These are phyloP conservation scores for Cryptococcus wingfieldii DNA, from an alignment of 1,284 basidiomycete genomes.

Conservation along the genomic window DNA sequence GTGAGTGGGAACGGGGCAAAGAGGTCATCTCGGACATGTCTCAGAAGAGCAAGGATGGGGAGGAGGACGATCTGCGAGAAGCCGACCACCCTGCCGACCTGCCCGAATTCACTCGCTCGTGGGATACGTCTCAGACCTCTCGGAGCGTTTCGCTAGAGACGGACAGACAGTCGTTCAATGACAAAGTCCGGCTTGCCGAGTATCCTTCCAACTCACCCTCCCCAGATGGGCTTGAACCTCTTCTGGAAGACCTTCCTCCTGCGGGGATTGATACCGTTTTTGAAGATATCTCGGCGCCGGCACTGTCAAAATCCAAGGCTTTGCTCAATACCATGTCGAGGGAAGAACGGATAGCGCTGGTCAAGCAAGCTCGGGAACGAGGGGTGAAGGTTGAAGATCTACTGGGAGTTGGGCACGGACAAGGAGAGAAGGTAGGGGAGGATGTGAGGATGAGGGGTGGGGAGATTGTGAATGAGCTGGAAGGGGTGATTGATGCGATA, in stretches of 20 bases:
- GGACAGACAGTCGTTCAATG: not conserved
- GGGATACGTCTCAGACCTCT: slow-evolving; percentile 14
- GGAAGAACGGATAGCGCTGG: slow-evolving; percentile 33
- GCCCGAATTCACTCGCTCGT: slow-evolving; percentile 27
- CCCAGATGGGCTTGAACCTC: slow-evolving; percentile 2
- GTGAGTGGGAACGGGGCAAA: slow-evolving; percentile 30
- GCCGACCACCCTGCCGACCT: slow-evolving; percentile 1
- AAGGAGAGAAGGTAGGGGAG: not conserved
- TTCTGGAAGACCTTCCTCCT: slow-evolving; percentile 19
- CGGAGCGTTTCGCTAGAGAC: slow-evolving; percentile 6
- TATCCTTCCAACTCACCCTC: not conserved
- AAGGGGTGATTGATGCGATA: slow-evolving; percentile 40
- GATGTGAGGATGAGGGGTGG: slow-evolving; percentile 18
- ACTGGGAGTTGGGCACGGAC: not conserved
- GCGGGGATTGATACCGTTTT: slow-evolving; percentile 36
- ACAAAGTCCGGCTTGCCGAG: slow-evolving; percentile 1
- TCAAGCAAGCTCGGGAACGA: slow-evolving; percentile 28
- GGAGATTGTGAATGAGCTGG: slow-evolving; percentile 37
- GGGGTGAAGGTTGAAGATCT: slow-evolving; percentile 22
- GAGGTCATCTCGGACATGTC: slow-evolving; percentile 12
- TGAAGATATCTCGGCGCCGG: slow-evolving; percentile 15
- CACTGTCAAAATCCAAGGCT: not conserved
- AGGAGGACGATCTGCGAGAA: not conserved
- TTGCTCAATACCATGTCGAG: slow-evolving; percentile 19
- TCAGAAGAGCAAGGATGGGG: not conserved